A percentile compares a stretch with the other conserved stretches of the same genome.
Conservation (phyloP, 306 rosid species). For the Delonix regia region DNA sequence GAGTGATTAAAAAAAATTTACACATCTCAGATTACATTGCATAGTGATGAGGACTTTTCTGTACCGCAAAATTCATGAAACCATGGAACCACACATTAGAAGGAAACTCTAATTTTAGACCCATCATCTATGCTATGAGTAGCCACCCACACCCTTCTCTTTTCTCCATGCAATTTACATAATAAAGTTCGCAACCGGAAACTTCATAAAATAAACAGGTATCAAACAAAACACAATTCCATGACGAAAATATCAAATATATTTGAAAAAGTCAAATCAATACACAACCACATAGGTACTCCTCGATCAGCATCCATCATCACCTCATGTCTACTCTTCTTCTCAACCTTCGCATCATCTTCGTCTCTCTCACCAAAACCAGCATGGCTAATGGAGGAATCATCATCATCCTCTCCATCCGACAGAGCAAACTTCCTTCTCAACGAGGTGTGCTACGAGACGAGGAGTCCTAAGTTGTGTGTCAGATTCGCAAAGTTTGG, state of each 20-base stretch:
- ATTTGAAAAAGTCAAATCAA: not conserved
- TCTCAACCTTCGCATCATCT: not conserved
- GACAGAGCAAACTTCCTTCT: not conserved
- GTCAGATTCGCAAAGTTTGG: not conserved
- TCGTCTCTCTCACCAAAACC: not conserved
- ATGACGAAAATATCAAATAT: not conserved
- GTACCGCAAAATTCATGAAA: no score
- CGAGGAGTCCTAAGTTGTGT: not conserved
- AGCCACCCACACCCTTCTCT: not conserved
- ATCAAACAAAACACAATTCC: not conserved
- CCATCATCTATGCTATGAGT: not conserved
- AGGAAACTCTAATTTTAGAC: not conserved
- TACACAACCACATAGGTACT: not conserved
- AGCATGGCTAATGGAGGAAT: not conserved
- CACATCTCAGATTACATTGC: no score
- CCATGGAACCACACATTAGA: not conserved
- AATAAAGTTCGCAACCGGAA: not conserved
- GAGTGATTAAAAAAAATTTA: no score
- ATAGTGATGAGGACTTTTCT: no score
- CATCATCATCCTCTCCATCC: not conserved
- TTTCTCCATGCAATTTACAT: not conserved
- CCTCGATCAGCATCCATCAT: not conserved
- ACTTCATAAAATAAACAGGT: not conserved
- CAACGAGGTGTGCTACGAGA: not conserved
- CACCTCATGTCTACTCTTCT: not conserved